Base-by-base conservation (phyloP, 768 basidiomycete genomes). In the Boletus subparvulus region DNA sequence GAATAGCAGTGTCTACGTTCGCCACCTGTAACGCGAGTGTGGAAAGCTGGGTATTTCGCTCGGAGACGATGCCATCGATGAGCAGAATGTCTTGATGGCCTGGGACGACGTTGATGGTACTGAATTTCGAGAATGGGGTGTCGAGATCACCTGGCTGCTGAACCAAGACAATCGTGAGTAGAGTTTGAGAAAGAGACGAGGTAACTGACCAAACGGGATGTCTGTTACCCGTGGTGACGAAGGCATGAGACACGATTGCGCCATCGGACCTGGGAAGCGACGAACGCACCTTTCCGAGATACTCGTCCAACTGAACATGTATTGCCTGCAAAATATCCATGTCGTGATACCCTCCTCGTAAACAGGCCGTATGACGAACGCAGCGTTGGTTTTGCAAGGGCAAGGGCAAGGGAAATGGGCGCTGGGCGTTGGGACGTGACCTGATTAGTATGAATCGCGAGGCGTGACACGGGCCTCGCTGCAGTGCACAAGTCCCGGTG, bases 171-270 rank as follows among this genome's bases (percentile, higher is more conserved):
- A 24, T 4, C 42, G 13, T 50, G 21, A 42, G 37, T n/a, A 49
- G 24, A 19, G 36, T 24, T 28, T 37, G n/a, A 45, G 21, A 12
- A 3, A 56, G 21, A 26, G 37, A 47, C 13, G 6, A 4, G 49
- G 13, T 1, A 35, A 57, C 69, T 43, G 24, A 66, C 69, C 54
- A 61, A 68, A 61, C 56, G 50, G 30, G 65, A 54, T 36, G 51
- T 10, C 66, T 62, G 48, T 51, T 45, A n/a, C 24, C 42, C 19
- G n/a, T n/a, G 41, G 8, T 40, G 30, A 54, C 40, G 36, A 19
- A 33, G n/a, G 54, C 52, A 67, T 73, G 69, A 71, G 71, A 69
- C 61, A 71, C 47, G 65, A 71, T 71, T 63, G 69, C 71, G 71
- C 71, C 56, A 71, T 71, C 61, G 59, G 30, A 39, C 45, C 47